These are phyloP conservation scores for Erodium moschatum DNA, from an alignment of 441 rosid genomes.

Conservation along the genomic window DNA sequence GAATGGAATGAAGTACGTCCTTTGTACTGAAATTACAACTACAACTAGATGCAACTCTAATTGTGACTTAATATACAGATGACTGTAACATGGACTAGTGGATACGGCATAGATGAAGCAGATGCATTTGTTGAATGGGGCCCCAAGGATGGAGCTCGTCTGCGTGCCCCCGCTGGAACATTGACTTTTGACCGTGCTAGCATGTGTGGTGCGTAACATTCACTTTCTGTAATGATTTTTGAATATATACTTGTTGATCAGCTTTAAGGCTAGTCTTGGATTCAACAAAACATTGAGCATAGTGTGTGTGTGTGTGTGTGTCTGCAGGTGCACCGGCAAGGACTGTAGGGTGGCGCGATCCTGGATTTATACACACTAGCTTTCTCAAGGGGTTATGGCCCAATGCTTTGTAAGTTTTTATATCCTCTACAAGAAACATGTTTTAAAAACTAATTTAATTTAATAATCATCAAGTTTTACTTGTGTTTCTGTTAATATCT, in stretches of 20 bases:
- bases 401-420: constrained; percentile 37
- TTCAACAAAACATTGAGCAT: no score
- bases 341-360: constrained; percentile 93
- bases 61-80: constrained; percentile 35
- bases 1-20: not conserved
- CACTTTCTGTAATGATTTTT: no score
- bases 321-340: constrained; percentile 67
- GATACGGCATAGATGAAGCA: constrained; percentile 56
- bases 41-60: not conserved
- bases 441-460: no score
- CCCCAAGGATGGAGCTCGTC: constrained; percentile 33
- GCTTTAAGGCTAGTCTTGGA: no score
- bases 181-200: not conserved
- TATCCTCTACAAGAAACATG: not conserved
- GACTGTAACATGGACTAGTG: constrained; percentile 90
- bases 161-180: constrained; percentile 52
- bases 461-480: not conserved
- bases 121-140: constrained; percentile 80
- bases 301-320: no score
- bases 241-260: no score
- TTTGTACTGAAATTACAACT: no score
- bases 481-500: constrained; percentile 7
- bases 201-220: not conserved
- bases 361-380: constrained; percentile 74
- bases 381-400: constrained; percentile 76